Conservation (phyloP, 2,329 filamentous ascomycete species). For the Penicillium sp. region DNA sequence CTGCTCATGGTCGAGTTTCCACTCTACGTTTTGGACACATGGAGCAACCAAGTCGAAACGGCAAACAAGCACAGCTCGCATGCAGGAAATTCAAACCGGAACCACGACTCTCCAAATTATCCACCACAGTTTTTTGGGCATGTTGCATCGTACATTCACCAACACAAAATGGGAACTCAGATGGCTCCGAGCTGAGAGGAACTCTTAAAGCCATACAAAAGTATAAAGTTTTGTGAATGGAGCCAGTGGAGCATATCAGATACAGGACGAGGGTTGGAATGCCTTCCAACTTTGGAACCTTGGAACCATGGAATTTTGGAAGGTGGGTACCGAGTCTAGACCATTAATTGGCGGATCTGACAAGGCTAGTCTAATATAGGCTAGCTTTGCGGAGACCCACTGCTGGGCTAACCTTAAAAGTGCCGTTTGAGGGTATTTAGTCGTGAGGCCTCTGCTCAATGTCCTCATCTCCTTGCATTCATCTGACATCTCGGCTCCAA, state of each 20-base stretch:
- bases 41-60: not conserved
- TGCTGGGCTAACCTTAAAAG: not conserved
- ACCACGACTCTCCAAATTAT: not conserved
- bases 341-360: not conserved
- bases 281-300: not conserved
- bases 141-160: not conserved
- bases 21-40: conserved; percentile 1
- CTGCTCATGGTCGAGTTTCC: conserved; percentile 9
- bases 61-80: not conserved
- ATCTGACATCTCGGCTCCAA: not conserved
- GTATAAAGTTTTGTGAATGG: too few species aligned
- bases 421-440: not conserved
- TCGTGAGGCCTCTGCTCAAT: not conserved
- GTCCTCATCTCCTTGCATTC: not conserved
- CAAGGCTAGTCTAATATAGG: not conserved
- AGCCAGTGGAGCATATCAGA: too few species aligned
- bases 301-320: not conserved
- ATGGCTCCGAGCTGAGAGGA: not conserved
- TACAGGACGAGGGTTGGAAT: not conserved
- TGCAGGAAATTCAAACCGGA: not conserved
- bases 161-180: not conserved
- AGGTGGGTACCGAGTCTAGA: not conserved
- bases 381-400: not conserved
- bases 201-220: too few species aligned
- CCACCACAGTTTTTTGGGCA: conserved; percentile 3